Evolutionary conservation across 352 stramenopile species (phyloP), one percentile per base, ranked within the genome.

Genomic region (Phytophthora megakarya): DNA sequence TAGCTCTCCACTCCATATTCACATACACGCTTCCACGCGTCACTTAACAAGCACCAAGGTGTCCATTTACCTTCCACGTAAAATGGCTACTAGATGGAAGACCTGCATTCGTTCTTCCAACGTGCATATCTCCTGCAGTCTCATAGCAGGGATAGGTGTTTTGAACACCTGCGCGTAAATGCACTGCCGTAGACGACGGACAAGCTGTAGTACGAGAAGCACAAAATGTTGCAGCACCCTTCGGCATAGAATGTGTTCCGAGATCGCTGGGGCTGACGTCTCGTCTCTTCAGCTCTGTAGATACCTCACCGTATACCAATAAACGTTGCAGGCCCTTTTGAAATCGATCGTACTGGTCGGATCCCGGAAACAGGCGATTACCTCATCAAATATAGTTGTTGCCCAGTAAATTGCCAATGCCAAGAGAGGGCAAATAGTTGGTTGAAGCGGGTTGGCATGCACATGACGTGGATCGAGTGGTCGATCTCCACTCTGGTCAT

Each of bases 221-320:
- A 37, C 26, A 57, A 44, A 43, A 69, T 3, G 66, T 70, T 18
- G 61, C 25, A 19, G 54, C 32, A 0, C 60, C 53, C 42, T 70
- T 70, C 3, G 53, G 50, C 21, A 70, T 53, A 3, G 69, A 76
- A 35, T 76, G 64, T 2, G 55, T 62, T 0, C 39, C 64, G 7
- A 73, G 39, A 22, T 67, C 50, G 5, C 26, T 32, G 2, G 47
- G 10, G 11, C 65, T 46, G 0, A 75, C 55, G 0, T 60, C 57
- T 11, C 59, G 54, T 38, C 25, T 25, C 15, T 3, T 32, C 25
- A 39, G 18, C 45, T 51, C 42, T 48, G 19, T 12, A 1, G 8
- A 25, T 2, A 48, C 42, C 3, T 13, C 16, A 1, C 19, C 16
- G 5, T 18, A 9, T 26, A 8, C 32, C 4, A 46, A 15, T n/a